A percentile compares a stretch with the other conserved stretches of the same genome.
These are phyloP conservation scores for Skeletonema menzelii DNA, from an alignment of 108 stramenopile genomes.

Conservation along the genomic window DNA sequence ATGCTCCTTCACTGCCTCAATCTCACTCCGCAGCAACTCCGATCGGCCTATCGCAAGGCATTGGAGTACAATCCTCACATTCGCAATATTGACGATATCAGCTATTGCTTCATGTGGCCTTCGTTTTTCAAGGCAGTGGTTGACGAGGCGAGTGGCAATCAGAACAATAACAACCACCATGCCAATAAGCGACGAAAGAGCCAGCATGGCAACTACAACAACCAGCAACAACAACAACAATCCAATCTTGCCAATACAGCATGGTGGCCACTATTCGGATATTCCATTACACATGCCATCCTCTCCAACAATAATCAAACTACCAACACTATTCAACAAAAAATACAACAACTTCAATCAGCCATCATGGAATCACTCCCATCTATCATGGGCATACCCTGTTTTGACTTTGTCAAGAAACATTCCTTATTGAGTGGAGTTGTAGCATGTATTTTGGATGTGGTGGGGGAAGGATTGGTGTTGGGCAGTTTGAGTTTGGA, in stretches of 20 bases:
- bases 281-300: slow-evolving; percentile 26
- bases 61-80: slow-evolving; percentile 1
- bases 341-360: slow-evolving; percentile 3
- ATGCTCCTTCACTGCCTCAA: slow-evolving; percentile 11
- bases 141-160: background rate
- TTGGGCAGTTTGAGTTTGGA: slow-evolving; percentile 12
- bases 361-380: slow-evolving; percentile 16
- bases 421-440: slow-evolving; percentile 30
- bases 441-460: slow-evolving; percentile 36
- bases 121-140: slow-evolving; percentile 10
- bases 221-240: background rate
- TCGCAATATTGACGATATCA: background rate
- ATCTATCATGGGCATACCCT: slow-evolving; percentile 13
- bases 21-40: slow-evolving; percentile 1
- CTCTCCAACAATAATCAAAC: background rate
- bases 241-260: slow-evolving; percentile 1
- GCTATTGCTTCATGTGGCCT: slow-evolving; percentile 19
- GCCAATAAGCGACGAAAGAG: background rate
- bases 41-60: background rate
- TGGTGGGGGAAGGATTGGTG: slow-evolving; percentile 33
- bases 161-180: background rate
- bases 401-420: slow-evolving; percentile 10
- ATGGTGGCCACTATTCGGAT: slow-evolving; percentile 43
- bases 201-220: background rate
- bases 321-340: slow-evolving; percentile 15